Evolutionary conservation across 441 rosid genomes (phyloP).

Genomic region (Populus hybrid): DNA sequence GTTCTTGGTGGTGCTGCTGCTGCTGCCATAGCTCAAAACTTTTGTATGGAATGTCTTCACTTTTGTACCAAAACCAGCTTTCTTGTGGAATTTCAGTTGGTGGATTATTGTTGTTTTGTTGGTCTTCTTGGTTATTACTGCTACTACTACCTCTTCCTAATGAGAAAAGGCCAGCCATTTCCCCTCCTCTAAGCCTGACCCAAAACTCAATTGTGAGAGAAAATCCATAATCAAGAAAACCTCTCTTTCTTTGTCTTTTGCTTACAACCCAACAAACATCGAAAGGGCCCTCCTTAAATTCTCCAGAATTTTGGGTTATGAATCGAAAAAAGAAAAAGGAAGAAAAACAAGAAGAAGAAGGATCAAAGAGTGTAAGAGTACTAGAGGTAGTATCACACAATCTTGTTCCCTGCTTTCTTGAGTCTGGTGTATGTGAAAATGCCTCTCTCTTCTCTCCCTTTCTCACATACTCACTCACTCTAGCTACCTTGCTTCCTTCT

Average conservation of each 20-base stretch:
- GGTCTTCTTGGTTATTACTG: slow-evolving; percentile 34
- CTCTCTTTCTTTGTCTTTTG: slow-evolving; percentile 5
- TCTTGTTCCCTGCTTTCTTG: neutral
- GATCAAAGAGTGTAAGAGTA: neutral
- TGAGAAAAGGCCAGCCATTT: slow-evolving; percentile 74
- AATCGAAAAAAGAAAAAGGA: neutral
- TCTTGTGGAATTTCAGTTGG: slow-evolving; percentile 48
- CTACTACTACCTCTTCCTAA: slow-evolving; percentile 45
- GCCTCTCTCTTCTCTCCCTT: neutral
- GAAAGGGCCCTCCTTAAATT: slow-evolving; percentile 1
- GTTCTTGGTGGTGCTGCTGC: slow-evolving; percentile 52
- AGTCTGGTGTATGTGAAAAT: neutral
- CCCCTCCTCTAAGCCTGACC: slow-evolving; percentile 29
- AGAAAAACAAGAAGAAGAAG: neutral
- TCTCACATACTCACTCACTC: neutral
- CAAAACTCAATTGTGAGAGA: slow-evolving; percentile 27
- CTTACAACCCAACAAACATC: slow-evolving; percentile 16
- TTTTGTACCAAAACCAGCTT: slow-evolving; percentile 65
- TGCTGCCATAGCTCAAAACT: slow-evolving; percentile 66
- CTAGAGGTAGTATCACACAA: neutral
- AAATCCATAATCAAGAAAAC: slow-evolving; percentile 43
- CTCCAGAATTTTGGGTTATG: slow-evolving; percentile 6
- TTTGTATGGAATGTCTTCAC: slow-evolving; percentile 44
- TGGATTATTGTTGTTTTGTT: slow-evolving; percentile 22
- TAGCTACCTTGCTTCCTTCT: neutral